Percentiles rank a stretch among this genome's conserved stretches.
phyloP scores from a whole-genome alignment of 257 asterid species.

The Solanum chiquidenum region DNA sequence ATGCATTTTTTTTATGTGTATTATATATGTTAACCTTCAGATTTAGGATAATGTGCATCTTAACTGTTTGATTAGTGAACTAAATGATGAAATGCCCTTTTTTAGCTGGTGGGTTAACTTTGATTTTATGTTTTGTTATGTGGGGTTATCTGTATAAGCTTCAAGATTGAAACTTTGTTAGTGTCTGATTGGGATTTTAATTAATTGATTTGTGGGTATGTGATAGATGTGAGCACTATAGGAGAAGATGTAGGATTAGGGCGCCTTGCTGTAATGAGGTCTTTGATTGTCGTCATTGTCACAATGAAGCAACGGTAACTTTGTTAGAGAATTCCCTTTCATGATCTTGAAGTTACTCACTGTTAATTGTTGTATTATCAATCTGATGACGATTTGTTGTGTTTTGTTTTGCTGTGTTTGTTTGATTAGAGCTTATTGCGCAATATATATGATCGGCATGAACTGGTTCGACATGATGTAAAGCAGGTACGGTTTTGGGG shows the following conservation, averaged over 20 bases:
- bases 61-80: not conserved
- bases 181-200: not conserved
- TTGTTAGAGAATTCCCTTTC: not conserved
- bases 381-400: not conserved
- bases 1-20: not conserved
- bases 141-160: not conserved
- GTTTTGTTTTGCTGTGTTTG: constrained; percentile 2
- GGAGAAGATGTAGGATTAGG: constrained; percentile 62
- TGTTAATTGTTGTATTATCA: not conserved
- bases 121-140: not conserved
- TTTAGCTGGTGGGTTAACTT: not conserved
- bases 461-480: constrained; percentile 61
- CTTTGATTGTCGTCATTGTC: constrained; percentile 68
- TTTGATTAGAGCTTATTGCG: constrained; percentile 47
- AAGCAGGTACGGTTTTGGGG: constrained; percentile 53
- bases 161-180: not conserved
- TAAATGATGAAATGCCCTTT: not conserved
- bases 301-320: constrained; percentile 51
- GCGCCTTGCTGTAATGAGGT: constrained; percentile 76
- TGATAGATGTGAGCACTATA: constrained; percentile 56
- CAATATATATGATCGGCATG: constrained; percentile 67
- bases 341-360: not conserved
- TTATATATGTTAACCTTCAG: not conserved
- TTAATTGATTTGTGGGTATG: not conserved
- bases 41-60: not conserved